phyloP scores from a whole-genome alignment of 257 asterid species.

The Gentiana macrophylla region DNA sequence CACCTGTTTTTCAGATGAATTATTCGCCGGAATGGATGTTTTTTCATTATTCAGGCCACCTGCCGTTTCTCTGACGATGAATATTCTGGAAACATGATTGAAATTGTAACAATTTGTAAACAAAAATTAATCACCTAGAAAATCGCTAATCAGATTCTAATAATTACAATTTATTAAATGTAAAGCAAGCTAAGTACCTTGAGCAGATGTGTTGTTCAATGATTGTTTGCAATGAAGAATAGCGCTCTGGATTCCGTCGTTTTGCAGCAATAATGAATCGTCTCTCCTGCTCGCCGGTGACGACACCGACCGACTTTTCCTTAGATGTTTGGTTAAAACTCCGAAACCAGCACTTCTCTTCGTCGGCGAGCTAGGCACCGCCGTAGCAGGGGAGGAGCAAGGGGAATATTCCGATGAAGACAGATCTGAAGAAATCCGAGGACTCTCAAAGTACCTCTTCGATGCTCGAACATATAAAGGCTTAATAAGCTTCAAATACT shows the following conservation, averaged over 20 bases:
- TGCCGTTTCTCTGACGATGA: slow-evolving; percentile 4
- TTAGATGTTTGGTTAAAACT: slow-evolving; percentile 36
- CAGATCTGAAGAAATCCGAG: slow-evolving; percentile 15
- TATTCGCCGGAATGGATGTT: neutral
- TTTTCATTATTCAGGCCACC: slow-evolving; percentile 4
- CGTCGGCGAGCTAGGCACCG: slow-evolving; percentile 28
- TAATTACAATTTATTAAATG: too few relatives aligned
- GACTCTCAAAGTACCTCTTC: slow-evolving; percentile 27
- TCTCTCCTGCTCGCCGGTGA: slow-evolving; percentile 35
- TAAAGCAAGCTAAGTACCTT: slow-evolving; percentile 20
- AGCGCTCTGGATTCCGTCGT: slow-evolving; percentile 69
- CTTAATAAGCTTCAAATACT: slow-evolving; percentile 49
- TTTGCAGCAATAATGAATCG: slow-evolving; percentile 49
- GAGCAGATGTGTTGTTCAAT: slow-evolving; percentile 33
- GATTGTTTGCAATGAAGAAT: slow-evolving; percentile 79
- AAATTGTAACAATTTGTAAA: too few relatives aligned
- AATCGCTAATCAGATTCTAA: too few relatives aligned
- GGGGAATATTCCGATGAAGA: slow-evolving; percentile 21
- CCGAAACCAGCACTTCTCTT: slow-evolving; percentile 36
- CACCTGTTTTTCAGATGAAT: slow-evolving; percentile 4
- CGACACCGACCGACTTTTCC: slow-evolving; percentile 61
- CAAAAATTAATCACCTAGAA: too few relatives aligned
- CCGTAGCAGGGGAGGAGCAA: slow-evolving; percentile 31
- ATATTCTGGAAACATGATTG: slow-evolving; percentile 5
- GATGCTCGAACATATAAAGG: slow-evolving; percentile 46